phyloP scores from a whole-genome alignment of 2,329 filamentous ascomycete species.

The Tetracladium maxilliforme region DNA sequence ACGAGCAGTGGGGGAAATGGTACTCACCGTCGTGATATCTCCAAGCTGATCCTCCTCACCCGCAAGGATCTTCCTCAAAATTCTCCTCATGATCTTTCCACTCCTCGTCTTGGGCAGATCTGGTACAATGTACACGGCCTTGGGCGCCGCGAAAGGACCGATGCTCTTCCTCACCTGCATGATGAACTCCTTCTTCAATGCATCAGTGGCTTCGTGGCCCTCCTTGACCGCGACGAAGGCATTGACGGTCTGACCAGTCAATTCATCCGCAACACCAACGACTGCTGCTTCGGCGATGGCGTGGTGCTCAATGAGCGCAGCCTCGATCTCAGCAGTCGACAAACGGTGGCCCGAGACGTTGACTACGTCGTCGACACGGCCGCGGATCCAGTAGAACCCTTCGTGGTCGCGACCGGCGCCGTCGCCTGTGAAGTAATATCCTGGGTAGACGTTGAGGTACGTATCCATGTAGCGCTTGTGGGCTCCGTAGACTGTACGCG shows the following conservation, averaged over 20 bases:
- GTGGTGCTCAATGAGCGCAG: slow-evolving; percentile 83
- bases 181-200: slow-evolving; percentile 83
- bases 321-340: slow-evolving; percentile 95
- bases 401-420: slow-evolving; percentile 93
- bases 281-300: slow-evolving; percentile 88
- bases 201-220: slow-evolving; percentile 58
- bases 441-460: slow-evolving; percentile 94
- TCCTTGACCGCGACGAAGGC: slow-evolving; percentile 93
- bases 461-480: slow-evolving; percentile 99
- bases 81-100: slow-evolving; percentile 97
- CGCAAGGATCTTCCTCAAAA: slow-evolving; percentile 91
- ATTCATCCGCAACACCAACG: slow-evolving; percentile 82
- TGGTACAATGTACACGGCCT: slow-evolving; percentile 79
- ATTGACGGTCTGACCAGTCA: slow-evolving; percentile 94
- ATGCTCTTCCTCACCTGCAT: slow-evolving; percentile 95
- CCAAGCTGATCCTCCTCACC: slow-evolving; percentile 95
- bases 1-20: slow-evolving; percentile 1
- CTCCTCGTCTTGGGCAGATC: slow-evolving; percentile 95
- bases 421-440: slow-evolving; percentile 93
- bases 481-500: slow-evolving; percentile 90
- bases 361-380: slow-evolving; percentile 95
- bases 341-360: slow-evolving; percentile 95
- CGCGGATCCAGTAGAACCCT: slow-evolving; percentile 99
- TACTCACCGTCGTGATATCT: slow-evolving; percentile 66
- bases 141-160: slow-evolving; percentile 91